phyloP scores from a whole-genome alignment of 2,329 filamentous ascomycete genomes.

The Xylariales sp. region DNA sequence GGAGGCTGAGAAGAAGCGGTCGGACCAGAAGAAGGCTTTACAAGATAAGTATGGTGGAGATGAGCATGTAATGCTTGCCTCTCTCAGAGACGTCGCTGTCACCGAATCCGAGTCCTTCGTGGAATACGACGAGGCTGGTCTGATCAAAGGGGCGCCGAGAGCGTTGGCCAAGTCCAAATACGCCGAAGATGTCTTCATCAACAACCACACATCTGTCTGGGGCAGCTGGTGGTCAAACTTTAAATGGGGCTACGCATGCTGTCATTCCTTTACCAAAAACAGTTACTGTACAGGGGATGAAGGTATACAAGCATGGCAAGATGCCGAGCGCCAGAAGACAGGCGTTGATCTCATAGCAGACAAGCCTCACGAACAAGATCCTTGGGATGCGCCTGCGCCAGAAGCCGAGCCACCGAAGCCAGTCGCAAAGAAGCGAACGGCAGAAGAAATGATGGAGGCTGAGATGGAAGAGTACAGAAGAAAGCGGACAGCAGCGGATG shows the following conservation, averaged over 20 bases:
- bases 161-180: slow-evolving; percentile 84
- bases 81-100: slow-evolving; percentile 62
- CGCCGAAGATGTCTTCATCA: slow-evolving; percentile 76
- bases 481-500: slow-evolving; percentile 67
- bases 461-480: slow-evolving; percentile 83
- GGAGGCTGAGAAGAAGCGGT: slow-evolving; percentile 65
- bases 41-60: slow-evolving; percentile 78
- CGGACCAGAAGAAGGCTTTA: slow-evolving; percentile 64
- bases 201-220: slow-evolving; percentile 92
- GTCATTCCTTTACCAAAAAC: slow-evolving; percentile 90
- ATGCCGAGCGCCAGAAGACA: slow-evolving; percentile 59
- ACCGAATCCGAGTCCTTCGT: slow-evolving; percentile 82
- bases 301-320: slow-evolving; percentile 75
- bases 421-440: slow-evolving; percentile 62
- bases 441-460: slow-evolving; percentile 78
- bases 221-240: slow-evolving; percentile 97
- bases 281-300: slow-evolving; percentile 95
- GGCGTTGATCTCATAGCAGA: slow-evolving; percentile 38
- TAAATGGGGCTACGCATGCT: slow-evolving; percentile 94
- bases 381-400: slow-evolving; percentile 8
- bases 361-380: slow-evolving; percentile 19
- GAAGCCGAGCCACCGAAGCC: slow-evolving; percentile 15
- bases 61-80: slow-evolving; percentile 53
- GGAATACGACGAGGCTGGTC: slow-evolving; percentile 88
- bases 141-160: slow-evolving; percentile 82